These are phyloP conservation scores for Pleurotus eryngii DNA, from an alignment of 768 basidiomycete genomes.

Conservation along the genomic window DNA sequence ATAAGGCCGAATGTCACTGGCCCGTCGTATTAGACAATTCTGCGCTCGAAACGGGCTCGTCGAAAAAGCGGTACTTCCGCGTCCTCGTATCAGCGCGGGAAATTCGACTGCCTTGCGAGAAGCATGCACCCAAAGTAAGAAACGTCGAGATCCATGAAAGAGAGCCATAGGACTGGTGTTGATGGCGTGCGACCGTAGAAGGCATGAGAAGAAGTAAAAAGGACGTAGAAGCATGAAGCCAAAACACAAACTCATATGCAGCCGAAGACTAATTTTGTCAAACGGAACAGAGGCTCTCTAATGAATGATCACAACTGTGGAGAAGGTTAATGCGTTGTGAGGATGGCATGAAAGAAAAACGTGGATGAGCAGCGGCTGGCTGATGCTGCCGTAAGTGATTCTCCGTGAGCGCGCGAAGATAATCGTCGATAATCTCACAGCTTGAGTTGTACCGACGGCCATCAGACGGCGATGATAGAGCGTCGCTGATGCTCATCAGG, in stretches of 20 bases:
- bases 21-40: conserved; percentile 3
- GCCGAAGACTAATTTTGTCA: not conserved
- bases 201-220: conserved; percentile 4
- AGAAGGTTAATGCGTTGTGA: no score
- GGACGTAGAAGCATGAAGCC: conserved; percentile 7
- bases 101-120: conserved; percentile 1
- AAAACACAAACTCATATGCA: not conserved
- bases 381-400: no score
- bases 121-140: conserved; percentile 1
- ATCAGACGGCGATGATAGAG: no score
- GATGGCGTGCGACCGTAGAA: conserved; percentile 7
- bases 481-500: no score
- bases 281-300: not conserved
- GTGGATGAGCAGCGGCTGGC: no score
- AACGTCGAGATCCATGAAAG: conserved; percentile 8
- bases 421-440: no score
- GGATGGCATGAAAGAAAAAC: no score
- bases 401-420: no score
- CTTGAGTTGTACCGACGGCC: no score
- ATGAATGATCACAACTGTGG: not conserved
- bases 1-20: conserved; percentile 4
- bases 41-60: conserved; percentile 1
- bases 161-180: not conserved
- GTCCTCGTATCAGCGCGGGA: not conserved
- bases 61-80: not conserved